phyloP scores from a whole-genome alignment of 2,329 filamentous ascomycete genomes.

The Fusarium begoniae region DNA sequence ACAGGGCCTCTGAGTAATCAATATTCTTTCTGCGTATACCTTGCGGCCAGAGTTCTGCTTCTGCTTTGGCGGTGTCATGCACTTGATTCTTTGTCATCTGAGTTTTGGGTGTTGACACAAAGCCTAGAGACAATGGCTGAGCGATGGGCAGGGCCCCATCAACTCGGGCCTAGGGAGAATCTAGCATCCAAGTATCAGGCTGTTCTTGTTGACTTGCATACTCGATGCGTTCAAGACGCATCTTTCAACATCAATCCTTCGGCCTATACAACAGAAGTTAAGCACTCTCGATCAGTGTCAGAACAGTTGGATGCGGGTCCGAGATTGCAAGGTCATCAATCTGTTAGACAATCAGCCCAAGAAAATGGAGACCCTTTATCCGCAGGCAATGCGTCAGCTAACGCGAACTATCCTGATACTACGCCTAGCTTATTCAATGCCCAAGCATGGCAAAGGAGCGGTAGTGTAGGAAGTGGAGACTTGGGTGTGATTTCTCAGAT shows the following conservation, averaged over 20 bases:
- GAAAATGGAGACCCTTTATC: background rate
- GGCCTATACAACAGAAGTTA: background rate
- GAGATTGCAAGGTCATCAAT: background rate
- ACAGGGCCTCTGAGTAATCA: background rate
- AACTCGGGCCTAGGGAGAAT: background rate
- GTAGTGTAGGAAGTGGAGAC: background rate
- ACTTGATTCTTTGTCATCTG: background rate
- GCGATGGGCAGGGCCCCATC: background rate
- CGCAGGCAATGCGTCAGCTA: background rate
- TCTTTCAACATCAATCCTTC: background rate
- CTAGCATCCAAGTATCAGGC: background rate
- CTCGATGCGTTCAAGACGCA: background rate
- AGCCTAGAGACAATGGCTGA: background rate
- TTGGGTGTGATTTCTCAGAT: background rate
- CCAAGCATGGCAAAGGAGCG: background rate
- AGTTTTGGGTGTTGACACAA: background rate
- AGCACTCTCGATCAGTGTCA: background rate
- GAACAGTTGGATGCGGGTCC: background rate
- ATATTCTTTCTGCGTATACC: background rate
- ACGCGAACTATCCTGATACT: background rate
- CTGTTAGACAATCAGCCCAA: background rate
- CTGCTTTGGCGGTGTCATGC: background rate
- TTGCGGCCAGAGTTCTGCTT: background rate
- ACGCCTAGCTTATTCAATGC: background rate
- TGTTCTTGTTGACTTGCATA: background rate